phyloP scores from a whole-genome alignment of 192 early-diverging fungal genomes.

The Phycomyces nitens region DNA sequence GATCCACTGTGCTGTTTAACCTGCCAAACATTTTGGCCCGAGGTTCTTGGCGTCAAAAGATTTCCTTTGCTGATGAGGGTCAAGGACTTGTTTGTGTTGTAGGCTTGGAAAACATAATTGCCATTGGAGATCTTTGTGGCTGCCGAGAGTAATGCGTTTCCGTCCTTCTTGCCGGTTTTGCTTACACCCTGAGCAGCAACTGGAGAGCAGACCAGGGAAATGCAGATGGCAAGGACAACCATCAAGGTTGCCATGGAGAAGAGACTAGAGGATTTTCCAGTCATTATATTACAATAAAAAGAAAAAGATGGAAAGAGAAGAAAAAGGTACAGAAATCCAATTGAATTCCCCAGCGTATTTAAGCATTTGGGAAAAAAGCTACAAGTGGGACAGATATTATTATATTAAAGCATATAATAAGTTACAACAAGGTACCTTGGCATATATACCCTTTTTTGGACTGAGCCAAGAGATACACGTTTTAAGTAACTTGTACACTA shows the following conservation, averaged over 20 bases:
- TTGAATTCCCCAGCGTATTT: too few species aligned
- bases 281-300: not conserved
- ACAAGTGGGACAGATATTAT: too few species aligned
- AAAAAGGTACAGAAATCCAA: not conserved
- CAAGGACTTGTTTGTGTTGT: not conserved
- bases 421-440: too few species aligned
- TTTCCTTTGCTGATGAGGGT: slow-evolving; percentile 6
- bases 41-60: not conserved
- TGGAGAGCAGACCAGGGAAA: not conserved
- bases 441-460: too few species aligned
- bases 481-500: too few species aligned
- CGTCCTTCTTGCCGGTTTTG: slow-evolving; percentile 23
- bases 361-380: too few species aligned
- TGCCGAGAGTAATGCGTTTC: slow-evolving; percentile 11
- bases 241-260: not conserved
- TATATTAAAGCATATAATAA: too few species aligned
- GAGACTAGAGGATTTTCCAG: not conserved
- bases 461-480: too few species aligned
- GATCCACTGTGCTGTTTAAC: slow-evolving; percentile 16
- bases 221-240: not conserved
- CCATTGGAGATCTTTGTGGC: slow-evolving; percentile 9
- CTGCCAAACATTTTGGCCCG: not conserved
- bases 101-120: slow-evolving; percentile 13
- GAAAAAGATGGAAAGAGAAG: not conserved
- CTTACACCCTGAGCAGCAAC: slow-evolving; percentile 14